Evolutionary conservation across 768 basidiomycete genomes (phyloP).

Genomic region (Suillus spraguei): DNA sequence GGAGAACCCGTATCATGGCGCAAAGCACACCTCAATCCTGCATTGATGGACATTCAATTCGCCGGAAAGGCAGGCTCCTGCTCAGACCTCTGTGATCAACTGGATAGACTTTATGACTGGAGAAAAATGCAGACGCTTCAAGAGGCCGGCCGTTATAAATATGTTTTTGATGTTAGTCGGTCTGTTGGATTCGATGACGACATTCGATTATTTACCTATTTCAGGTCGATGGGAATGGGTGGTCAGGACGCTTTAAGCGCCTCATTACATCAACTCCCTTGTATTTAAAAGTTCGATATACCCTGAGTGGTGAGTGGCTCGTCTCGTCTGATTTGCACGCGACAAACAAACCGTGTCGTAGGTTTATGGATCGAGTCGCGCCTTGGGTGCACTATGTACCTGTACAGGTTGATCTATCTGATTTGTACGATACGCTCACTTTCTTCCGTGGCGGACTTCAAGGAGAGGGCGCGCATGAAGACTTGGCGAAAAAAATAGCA

Average conservation of each 20-base stretch:
- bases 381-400: constrained; percentile 82
- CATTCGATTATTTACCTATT: background rate
- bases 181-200: background rate
- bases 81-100: constrained; percentile 41
- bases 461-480: constrained; percentile 63
- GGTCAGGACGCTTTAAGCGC: constrained; percentile 71
- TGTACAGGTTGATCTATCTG: constrained; percentile 62
- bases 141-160: constrained; percentile 62
- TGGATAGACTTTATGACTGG: constrained; percentile 55
- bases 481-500: constrained; percentile 58
- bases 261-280: constrained; percentile 61
- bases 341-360: constrained; percentile 21
- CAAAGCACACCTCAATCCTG: constrained; percentile 49
- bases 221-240: constrained; percentile 65
- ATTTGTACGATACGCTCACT: constrained; percentile 68
- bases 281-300: constrained; percentile 74
- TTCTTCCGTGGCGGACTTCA: constrained; percentile 72
- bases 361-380: constrained; percentile 57
- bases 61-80: constrained; percentile 32
- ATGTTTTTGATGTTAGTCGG: constrained; percentile 54
- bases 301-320: constrained; percentile 63
- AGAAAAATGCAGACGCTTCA: constrained; percentile 41
- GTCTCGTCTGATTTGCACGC: background rate
- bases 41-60: constrained; percentile 63
- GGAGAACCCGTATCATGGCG: constrained; percentile 36